Evolutionary conservation across 208 protist genomes (phyloP).

Genomic region (Leishmania gerbilli): DNA sequence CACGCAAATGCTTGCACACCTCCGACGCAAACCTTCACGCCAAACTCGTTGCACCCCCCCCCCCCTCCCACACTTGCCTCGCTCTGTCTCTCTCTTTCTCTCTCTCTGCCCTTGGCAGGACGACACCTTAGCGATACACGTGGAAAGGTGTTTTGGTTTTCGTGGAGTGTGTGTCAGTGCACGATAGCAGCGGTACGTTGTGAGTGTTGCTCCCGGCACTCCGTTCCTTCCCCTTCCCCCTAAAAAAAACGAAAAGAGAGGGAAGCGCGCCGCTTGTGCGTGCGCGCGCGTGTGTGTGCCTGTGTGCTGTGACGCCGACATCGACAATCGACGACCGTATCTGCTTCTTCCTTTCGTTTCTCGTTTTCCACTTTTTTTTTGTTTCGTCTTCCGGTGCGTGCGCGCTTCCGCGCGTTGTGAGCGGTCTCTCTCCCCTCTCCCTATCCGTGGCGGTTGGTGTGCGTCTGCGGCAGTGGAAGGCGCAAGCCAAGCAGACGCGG

Average conservation of each 20-base stretch:
- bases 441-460: neutral
- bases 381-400: neutral
- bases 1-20: neutral
- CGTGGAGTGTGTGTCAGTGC: slow-evolving; percentile 8
- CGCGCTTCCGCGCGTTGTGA: neutral
- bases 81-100: neutral
- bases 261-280: neutral
- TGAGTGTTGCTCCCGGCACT: neutral
- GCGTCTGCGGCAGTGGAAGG: neutral
- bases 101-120: neutral
- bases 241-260: neutral
- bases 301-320: neutral
- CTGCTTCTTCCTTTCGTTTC: neutral
- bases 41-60: neutral
- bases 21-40: neutral
- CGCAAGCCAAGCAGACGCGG: neutral
- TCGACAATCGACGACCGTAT: neutral
- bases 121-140: slow-evolving; percentile 5
- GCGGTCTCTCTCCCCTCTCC: neutral
- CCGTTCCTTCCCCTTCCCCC: neutral
- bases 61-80: neutral
- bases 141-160: slow-evolving; percentile 2
- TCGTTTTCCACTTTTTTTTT: neutral
- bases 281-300: too few species aligned
- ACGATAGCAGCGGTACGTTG: neutral